Evolutionary conservation across 225 moss, liverwort and hornwort species (phyloP).

Genomic region (Takakia lepidozioides): DNA sequence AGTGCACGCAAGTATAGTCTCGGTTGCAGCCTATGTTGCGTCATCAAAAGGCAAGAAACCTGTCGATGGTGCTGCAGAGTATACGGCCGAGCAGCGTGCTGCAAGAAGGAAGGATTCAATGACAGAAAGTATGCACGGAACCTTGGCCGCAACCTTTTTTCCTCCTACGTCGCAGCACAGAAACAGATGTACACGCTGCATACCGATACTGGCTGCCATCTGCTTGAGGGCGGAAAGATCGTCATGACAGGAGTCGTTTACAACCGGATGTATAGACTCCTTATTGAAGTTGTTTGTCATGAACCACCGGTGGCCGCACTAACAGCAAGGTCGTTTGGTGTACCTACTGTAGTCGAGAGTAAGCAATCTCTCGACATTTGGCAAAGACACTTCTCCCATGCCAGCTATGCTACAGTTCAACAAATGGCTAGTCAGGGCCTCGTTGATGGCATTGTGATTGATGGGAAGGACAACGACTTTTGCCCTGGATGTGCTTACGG

Average conservation of each 20-base stretch:
- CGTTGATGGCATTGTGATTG: too few species aligned
- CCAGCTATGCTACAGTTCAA: not conserved
- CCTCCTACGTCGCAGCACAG: not conserved
- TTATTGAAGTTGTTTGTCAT: not conserved
- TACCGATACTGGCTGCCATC: not conserved
- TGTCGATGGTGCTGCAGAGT: not conserved
- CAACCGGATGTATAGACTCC: not conserved
- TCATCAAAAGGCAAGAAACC: not conserved
- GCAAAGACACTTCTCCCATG: not conserved
- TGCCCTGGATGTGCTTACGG: too few species aligned
- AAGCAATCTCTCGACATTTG: not conserved
- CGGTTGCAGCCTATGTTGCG: not conserved
- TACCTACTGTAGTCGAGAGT: not conserved
- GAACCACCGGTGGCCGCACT: not conserved
- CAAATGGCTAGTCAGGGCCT: not conserved
- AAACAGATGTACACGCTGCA: constrained; percentile 1
- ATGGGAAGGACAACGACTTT: too few species aligned
- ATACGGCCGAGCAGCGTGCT: not conserved
- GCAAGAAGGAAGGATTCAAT: not conserved
- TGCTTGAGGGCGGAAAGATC: not conserved
- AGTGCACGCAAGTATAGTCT: not conserved
- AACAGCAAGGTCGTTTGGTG: not conserved
- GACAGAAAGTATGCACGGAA: not conserved
- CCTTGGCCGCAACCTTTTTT: constrained; percentile 1
- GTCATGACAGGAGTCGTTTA: not conserved